Evolutionary conservation across 345 rosid genomes (phyloP), one percentile per base, ranked within the genome.

Genomic region (Salix koriyanagi): DNA sequence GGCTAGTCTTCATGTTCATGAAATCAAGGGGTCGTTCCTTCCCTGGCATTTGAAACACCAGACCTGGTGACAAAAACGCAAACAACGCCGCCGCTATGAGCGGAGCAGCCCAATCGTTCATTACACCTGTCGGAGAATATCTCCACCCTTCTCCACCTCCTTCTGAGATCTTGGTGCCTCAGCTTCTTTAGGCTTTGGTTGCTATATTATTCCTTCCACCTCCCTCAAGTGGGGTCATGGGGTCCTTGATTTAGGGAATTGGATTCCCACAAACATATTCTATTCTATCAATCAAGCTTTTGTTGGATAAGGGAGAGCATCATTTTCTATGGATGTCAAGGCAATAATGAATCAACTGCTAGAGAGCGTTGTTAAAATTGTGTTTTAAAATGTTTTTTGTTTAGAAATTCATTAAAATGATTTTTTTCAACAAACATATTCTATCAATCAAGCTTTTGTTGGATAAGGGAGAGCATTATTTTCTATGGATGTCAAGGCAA

Each of bases 61-160:
- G 16, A 25, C 97, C 97, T 9, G 99, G 99, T 21, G 92, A 87
- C 26, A 93, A 73, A 77, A 95, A 89, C 15, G 91, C 94, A 41
- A 93, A 95, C 70, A 95, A 82, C n/a, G 97, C 99, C 3, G 97
- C 81, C 12, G 98, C 98, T 69, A 93, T 91, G 73, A 95, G 76
- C 1, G 98, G 91, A 83, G 90, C 93, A 26, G 94, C 99, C 99
- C 99, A 95, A 65, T 91, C 93, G 46, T 88, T 83, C 98, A 91
- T 90, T 79, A 2, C 18, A 6, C 0, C 1, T 1, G 5, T 46
- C 50, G 13, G 13, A 7, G 19, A 21, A 25, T 7, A 37, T n/a
- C 48, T 32, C 13, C 11, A n/a, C 52, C 32, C 15, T 37, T 12
- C 19, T 18, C 19, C 7, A 3, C 0, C 34, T 32, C 0, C 34